Conservation (phyloP, 2,329 filamentous ascomycete species). For the Arthrobotrys megalospora region DNA sequence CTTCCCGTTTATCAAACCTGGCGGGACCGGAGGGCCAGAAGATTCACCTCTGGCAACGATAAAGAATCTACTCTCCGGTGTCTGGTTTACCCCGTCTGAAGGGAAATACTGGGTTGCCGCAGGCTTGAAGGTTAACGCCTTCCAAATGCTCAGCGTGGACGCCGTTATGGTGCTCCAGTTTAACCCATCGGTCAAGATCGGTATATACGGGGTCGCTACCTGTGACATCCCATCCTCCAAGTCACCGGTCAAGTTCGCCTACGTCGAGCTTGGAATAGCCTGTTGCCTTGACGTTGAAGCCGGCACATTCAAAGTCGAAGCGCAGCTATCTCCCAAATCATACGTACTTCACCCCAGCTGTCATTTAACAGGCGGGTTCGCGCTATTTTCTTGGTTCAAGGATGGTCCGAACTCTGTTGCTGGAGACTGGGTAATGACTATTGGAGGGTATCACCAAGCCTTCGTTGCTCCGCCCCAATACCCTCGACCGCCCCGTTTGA, state of each 20-base stretch:
- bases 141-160: constrained; percentile 67
- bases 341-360: constrained; percentile 68
- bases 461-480: constrained; percentile 66
- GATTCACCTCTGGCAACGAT: constrained; percentile 18
- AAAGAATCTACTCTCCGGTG: constrained; percentile 50
- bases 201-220: constrained; percentile 65
- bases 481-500: constrained; percentile 67
- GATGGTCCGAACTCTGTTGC: constrained; percentile 26
- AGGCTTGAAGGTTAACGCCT: constrained; percentile 67
- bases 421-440: constrained; percentile 69
- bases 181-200: constrained; percentile 65
- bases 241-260: constrained; percentile 64
- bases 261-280: constrained; percentile 67
- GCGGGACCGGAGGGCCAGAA: neutral
- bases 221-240: constrained; percentile 65
- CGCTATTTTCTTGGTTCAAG: constrained; percentile 67
- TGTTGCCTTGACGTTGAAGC: constrained; percentile 66
- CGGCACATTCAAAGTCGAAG: constrained; percentile 67
- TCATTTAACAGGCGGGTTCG: constrained; percentile 68
- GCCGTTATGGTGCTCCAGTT: constrained; percentile 67
- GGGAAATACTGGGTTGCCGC: constrained; percentile 67
- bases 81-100: constrained; percentile 66
- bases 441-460: constrained; percentile 69
- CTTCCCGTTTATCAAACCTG: constrained; percentile 66
- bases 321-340: constrained; percentile 68